phyloP scores from a whole-genome alignment of 768 basidiomycete species.

The Amanita thiersii region DNA sequence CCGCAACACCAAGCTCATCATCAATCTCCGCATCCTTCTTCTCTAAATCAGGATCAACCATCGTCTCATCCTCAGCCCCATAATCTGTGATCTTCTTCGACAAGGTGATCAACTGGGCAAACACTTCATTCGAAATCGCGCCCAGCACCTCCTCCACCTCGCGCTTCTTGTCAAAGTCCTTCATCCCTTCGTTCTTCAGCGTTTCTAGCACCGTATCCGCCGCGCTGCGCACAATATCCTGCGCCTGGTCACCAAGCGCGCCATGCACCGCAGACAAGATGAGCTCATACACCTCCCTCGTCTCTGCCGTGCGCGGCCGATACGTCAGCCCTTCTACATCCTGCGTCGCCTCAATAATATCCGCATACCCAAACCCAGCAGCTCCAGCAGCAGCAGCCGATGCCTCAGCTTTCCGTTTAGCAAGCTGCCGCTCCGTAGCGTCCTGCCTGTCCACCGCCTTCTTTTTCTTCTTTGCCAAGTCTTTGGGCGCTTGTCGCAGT shows the following conservation, averaged over 20 bases:
- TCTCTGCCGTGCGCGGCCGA: conserved; percentile 90
- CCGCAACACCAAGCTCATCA: conserved; percentile 94
- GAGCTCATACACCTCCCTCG: conserved; percentile 89
- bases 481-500: conserved; percentile 73
- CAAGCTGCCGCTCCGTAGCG: conserved; percentile 42
- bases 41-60: conserved; percentile 74
- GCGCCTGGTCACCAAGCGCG: conserved; percentile 87
- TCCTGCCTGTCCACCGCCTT: conserved; percentile 60
- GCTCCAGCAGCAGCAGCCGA: conserved; percentile 14
- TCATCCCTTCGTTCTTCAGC: conserved; percentile 81
- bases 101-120: conserved; percentile 75
- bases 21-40: conserved; percentile 85
- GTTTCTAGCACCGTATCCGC: conserved; percentile 88
- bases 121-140: conserved; percentile 58
- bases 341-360: conserved; percentile 92
- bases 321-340: conserved; percentile 91
- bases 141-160: conserved; percentile 79
- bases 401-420: conserved; percentile 55
- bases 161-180: conserved; percentile 97
- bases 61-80: conserved; percentile 74
- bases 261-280: conserved; percentile 79
- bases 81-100: conserved; percentile 97
- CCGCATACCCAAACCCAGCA: conserved; percentile 67
- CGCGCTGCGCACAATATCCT: conserved; percentile 92
- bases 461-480: conserved; percentile 91